Evolutionary conservation across 1,284 basidiomycete genomes (phyloP).

Genomic region (Dichomitus squalens): DNA sequence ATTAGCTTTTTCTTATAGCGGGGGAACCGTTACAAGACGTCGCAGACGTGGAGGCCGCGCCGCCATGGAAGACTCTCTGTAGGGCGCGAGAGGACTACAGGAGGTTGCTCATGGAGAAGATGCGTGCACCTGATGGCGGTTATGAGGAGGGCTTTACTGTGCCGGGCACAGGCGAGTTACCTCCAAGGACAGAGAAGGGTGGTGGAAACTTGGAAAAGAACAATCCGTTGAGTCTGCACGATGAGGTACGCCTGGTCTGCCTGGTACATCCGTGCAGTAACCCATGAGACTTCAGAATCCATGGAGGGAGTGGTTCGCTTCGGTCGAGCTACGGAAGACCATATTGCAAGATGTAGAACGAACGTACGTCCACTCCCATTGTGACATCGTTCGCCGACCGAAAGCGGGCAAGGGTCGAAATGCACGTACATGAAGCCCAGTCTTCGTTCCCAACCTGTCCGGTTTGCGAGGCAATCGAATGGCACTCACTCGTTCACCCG

Average conservation of each 20-base stretch:
- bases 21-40: slow-evolving; percentile 58
- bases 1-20: slow-evolving; percentile 63
- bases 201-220: slow-evolving; percentile 64
- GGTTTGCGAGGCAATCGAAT: too few species aligned
- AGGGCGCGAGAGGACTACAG: slow-evolving; percentile 54
- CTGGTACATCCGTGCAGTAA: background rate
- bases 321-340: slow-evolving; percentile 83
- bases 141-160: slow-evolving; percentile 67
- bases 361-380: slow-evolving; percentile 58
- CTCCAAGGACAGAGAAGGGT: slow-evolving; percentile 37
- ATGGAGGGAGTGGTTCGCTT: slow-evolving; percentile 90
- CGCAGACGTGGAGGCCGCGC: slow-evolving; percentile 43
- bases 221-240: slow-evolving; percentile 86
- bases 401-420: background rate
- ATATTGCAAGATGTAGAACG: slow-evolving; percentile 92
- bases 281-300: slow-evolving; percentile 62
- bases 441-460: background rate
- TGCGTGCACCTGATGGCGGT: slow-evolving; percentile 78
- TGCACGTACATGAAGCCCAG: background rate
- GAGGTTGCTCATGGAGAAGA: slow-evolving; percentile 57
- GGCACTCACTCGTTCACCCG: background rate
- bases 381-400: background rate
- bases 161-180: slow-evolving; percentile 48
- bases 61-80: slow-evolving; percentile 49
- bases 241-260: slow-evolving; percentile 53